phyloP scores from a whole-genome alignment of 768 basidiomycete genomes.

The Hericium alpestre region DNA sequence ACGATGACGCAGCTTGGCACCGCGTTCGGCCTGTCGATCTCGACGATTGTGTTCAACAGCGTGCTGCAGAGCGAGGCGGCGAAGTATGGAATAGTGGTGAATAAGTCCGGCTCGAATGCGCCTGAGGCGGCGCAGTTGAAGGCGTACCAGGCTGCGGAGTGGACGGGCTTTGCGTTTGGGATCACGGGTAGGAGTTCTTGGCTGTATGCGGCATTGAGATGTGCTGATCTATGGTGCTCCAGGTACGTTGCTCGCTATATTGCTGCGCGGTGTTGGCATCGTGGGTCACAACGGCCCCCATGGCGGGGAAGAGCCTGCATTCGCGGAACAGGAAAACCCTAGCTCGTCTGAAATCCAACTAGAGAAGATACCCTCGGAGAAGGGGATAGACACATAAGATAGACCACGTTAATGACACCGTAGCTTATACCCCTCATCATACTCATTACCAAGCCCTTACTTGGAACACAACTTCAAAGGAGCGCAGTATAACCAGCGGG shows the following conservation, averaged over 20 bases:
- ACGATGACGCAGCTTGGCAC: conserved; percentile 73
- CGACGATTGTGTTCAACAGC: conserved; percentile 60
- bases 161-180: conserved; percentile 54
- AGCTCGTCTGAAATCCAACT: no score
- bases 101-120: conserved; percentile 20
- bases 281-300: background rate
- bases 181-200: conserved; percentile 34
- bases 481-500: no score
- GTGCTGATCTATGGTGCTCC: background rate
- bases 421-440: no score
- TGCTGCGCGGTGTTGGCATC: background rate
- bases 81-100: conserved; percentile 22
- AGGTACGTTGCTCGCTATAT: background rate
- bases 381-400: no score
- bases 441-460: no score
- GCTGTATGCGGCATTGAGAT: background rate
- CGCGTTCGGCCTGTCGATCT: conserved; percentile 58
- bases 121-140: conserved; percentile 29
- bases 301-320: background rate
- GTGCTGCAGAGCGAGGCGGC: conserved; percentile 28
- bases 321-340: conserved; percentile 25
- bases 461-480: no score
- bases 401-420: no score
- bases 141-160: conserved; percentile 55
- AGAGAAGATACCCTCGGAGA: no score